phyloP scores from a whole-genome alignment of 148 eudicot genomes.

The Persicaria maculosa region DNA sequence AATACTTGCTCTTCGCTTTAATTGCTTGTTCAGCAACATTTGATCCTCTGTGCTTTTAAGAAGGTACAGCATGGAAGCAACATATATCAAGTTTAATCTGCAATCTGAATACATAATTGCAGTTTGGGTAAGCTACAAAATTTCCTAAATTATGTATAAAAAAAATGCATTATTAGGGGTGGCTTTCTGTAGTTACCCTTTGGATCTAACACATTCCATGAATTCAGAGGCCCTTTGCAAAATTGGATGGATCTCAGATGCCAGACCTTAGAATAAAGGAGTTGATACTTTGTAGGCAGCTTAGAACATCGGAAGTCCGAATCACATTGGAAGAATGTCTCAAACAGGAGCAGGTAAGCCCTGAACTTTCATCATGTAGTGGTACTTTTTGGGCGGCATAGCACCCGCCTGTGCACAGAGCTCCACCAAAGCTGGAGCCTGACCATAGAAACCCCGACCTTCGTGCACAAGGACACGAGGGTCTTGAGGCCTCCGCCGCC shows the following conservation, averaged over 20 bases:
- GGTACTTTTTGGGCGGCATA: slow-evolving; percentile 41
- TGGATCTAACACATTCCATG: too few species aligned
- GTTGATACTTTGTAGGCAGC: not conserved
- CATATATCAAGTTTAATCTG: not conserved
- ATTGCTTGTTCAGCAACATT: not conserved
- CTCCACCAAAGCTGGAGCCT: slow-evolving; percentile 91
- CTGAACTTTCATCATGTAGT: slow-evolving; percentile 73
- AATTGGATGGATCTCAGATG: not conserved
- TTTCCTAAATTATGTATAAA: too few species aligned
- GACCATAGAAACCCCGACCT: slow-evolving; percentile 73
- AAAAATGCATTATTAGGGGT: too few species aligned
- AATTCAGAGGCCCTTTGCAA: not conserved
- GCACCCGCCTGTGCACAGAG: slow-evolving; percentile 72
- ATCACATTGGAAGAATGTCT: not conserved
- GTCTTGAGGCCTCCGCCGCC: slow-evolving; percentile 76
- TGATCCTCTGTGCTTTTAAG: not conserved
- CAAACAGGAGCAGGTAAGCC: slow-evolving; percentile 48
- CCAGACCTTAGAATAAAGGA: not conserved
- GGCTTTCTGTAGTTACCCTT: too few species aligned
- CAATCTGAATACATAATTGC: not conserved
- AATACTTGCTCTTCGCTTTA: not conserved
- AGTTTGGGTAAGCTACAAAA: too few species aligned
- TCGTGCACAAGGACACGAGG: slow-evolving; percentile 52
- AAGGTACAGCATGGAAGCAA: not conserved
- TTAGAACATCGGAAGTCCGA: not conserved